Evolutionary conservation across 2,329 filamentous ascomycete genomes (phyloP).

Genomic region (Botrytis sinoallii): DNA sequence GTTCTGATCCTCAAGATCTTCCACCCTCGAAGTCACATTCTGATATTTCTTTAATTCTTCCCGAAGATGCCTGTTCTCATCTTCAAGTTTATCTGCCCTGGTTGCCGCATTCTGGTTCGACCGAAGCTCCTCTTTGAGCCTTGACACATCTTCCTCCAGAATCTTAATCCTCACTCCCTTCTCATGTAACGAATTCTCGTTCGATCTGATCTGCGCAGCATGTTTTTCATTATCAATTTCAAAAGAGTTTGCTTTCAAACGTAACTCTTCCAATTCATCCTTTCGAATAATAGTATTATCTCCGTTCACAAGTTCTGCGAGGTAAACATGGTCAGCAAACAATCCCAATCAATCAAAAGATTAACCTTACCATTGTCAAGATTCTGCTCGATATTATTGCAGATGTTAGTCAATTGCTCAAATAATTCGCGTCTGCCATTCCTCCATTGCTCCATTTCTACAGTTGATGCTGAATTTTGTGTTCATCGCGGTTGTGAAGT

Average conservation of each 20-base stretch:
- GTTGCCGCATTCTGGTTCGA: slow-evolving; percentile 22
- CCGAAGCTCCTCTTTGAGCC: slow-evolving; percentile 24
- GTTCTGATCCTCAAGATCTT: slow-evolving; percentile 31
- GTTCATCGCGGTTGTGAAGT: slow-evolving; percentile 8
- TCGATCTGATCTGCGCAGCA: neutral
- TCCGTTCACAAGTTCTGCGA: slow-evolving; percentile 18
- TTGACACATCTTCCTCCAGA: slow-evolving; percentile 16
- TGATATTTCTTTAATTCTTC: slow-evolving; percentile 27
- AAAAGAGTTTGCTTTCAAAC: neutral
- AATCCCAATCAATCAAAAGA: neutral
- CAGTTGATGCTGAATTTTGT: neutral
- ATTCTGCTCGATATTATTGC: slow-evolving; percentile 27
- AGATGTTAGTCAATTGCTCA: slow-evolving; percentile 28
- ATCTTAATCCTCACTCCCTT: slow-evolving; percentile 8
- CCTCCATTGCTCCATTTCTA: slow-evolving; percentile 33
- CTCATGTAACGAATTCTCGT: neutral
- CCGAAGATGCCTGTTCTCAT: slow-evolving; percentile 24
- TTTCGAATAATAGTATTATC: slow-evolving; percentile 11
- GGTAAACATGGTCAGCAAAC: neutral
- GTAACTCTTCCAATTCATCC: slow-evolving; percentile 3
- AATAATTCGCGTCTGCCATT: slow-evolving; percentile 30
- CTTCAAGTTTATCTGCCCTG: slow-evolving; percentile 21
- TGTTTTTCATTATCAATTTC: neutral
- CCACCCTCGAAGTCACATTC: slow-evolving; percentile 20
- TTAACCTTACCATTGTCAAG: slow-evolving; percentile 27